Conservation (phyloP, 148 eudicot genomes). For the Cornus florida region DNA sequence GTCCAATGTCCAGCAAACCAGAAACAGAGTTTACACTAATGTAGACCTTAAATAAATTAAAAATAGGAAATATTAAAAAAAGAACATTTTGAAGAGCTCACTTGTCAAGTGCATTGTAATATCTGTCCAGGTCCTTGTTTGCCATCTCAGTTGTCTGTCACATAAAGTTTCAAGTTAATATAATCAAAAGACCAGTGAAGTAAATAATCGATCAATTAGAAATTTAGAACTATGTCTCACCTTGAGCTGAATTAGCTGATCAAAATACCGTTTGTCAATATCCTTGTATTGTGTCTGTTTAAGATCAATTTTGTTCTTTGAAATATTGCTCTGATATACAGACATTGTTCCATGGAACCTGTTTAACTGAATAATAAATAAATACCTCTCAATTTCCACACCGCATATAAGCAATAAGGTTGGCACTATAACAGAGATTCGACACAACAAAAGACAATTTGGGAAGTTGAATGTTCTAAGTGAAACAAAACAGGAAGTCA, state of each 20-base stretch:
- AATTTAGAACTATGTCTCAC: slow-evolving; percentile 31
- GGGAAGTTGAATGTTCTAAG: neutral
- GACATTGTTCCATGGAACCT: slow-evolving; percentile 74
- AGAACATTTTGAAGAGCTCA: slow-evolving; percentile 34
- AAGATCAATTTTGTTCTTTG: slow-evolving; percentile 79
- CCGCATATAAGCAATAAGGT: neutral
- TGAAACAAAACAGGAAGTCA: neutral
- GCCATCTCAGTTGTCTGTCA: slow-evolving; percentile 99
- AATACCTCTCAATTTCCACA: neutral
- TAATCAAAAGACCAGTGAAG: neutral
- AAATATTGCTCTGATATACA: slow-evolving; percentile 84
- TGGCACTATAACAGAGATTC: neutral
- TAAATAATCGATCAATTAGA: slow-evolving; percentile 4
- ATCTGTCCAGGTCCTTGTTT: slow-evolving; percentile 95
- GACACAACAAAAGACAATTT: neutral
- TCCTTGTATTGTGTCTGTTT: slow-evolving; percentile 95
- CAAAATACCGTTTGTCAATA: slow-evolving; percentile 91
- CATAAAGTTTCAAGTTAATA: slow-evolving; percentile 18
- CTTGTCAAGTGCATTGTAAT: slow-evolving; percentile 98
- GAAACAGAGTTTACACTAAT: neutral
- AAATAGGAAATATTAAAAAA: neutral
- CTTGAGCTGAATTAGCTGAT: slow-evolving; percentile 93
- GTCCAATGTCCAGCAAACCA: neutral
- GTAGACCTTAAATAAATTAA: neutral
- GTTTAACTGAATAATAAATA: slow-evolving; percentile 56